Conservation (phyloP, 1,284 basidiomycete genomes). For the Omphalotus olearius region DNA sequence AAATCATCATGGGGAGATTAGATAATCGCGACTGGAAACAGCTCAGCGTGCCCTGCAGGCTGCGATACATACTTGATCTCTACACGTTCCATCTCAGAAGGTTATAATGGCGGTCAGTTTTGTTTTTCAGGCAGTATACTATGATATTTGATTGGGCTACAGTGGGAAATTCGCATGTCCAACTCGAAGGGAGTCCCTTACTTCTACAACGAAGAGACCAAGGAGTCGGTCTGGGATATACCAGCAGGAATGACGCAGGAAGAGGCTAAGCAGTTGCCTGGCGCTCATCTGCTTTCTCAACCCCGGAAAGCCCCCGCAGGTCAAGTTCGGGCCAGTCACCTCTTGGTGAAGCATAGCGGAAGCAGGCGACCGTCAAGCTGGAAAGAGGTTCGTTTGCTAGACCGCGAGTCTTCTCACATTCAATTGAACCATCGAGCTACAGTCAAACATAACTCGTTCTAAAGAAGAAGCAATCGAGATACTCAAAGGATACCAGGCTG, state of each 20-base stretch:
- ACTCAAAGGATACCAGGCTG: slow-evolving; percentile 57
- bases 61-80: not conserved
- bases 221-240: slow-evolving; percentile 80
- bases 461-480: slow-evolving; percentile 86
- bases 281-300: slow-evolving; percentile 53
- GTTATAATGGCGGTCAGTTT: no score
- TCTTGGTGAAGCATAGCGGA: slow-evolving; percentile 89
- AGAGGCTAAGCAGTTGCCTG: slow-evolving; percentile 63
- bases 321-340: slow-evolving; percentile 89
- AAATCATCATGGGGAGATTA: not conserved
- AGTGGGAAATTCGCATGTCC: slow-evolving; percentile 85
- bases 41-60: not conserved
- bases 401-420: not conserved
- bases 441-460: slow-evolving; percentile 84
- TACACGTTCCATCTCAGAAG: no score
- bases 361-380: slow-evolving; percentile 88
- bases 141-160: not conserved
- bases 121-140: no score
- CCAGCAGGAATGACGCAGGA: slow-evolving; percentile 66
- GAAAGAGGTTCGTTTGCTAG: slow-evolving; percentile 70
- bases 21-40: not conserved
- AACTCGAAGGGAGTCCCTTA: slow-evolving; percentile 80
- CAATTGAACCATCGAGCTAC: not conserved
- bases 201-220: slow-evolving; percentile 78
- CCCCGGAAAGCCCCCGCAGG: slow-evolving; percentile 29